A percentile compares a stretch with the other conserved stretches of the same genome.
Conservation (phyloP, 148 eudicot species). For the Silene uniflora region DNA sequence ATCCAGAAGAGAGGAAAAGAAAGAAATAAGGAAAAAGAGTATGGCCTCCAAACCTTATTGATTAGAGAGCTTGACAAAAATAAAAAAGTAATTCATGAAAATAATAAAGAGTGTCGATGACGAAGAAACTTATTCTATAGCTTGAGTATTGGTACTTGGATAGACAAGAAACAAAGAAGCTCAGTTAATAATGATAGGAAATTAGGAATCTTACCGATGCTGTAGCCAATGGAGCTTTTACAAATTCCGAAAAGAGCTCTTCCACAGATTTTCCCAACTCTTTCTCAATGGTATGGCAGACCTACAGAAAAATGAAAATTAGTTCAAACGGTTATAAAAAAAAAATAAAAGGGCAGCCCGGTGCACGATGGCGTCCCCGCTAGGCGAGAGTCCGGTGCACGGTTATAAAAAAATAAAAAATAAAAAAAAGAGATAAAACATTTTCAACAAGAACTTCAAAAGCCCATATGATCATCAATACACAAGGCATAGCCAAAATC, state of each 20-base stretch:
- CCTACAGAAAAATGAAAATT: constrained; percentile 35
- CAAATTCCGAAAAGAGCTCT: constrained; percentile 66
- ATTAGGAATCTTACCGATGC: constrained; percentile 76
- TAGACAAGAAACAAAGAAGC: not conserved
- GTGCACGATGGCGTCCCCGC: too few relatives aligned
- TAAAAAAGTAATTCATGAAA: not conserved
- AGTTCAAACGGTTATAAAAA: not conserved
- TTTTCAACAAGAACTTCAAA: not conserved
- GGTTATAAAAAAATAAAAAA: too few relatives aligned
- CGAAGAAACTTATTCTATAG: not conserved
- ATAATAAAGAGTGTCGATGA: not conserved
- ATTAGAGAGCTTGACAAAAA: constrained; percentile 3
- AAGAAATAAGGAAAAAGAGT: not conserved
- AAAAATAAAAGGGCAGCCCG: not conserved
- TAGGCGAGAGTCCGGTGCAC: too few relatives aligned
- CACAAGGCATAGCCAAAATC: not conserved
- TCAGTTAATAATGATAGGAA: not conserved
- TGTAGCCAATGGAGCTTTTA: constrained; percentile 68
- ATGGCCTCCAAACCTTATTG: not conserved
- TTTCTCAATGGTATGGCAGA: constrained; percentile 57
- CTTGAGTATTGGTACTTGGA: not conserved
- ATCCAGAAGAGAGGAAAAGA: not conserved
- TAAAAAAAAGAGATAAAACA: not conserved
- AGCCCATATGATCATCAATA: constrained; percentile 2
- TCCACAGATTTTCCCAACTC: constrained; percentile 75